Base-by-base conservation (phyloP, 2,329 filamentous ascomycete genomes). In the Plectosphaerella cucumerina region DNA sequence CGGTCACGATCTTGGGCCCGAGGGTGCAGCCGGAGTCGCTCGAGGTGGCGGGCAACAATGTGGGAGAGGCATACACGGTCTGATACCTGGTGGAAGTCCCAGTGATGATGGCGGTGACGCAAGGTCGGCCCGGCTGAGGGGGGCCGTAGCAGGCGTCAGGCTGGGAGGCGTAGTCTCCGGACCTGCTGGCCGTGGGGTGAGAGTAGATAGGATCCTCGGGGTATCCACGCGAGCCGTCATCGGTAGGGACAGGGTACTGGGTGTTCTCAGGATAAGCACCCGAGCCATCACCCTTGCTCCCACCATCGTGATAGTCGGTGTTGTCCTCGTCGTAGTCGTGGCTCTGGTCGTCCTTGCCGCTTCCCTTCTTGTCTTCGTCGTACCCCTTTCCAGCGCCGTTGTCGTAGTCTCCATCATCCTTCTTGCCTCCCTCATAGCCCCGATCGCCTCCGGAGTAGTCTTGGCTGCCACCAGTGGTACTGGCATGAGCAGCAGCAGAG, bases 1-100 rank as follows among this genome's bases (percentile, higher is more conserved):
- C 58, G 14, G 68, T 70, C 11, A 61, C 54, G 21, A 67, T 60
- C 41, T 60, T 65, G 22, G 66, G 67, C 5, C 61, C 64, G 20
- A 60, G 51, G 12, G 58, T 47, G 48, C 62, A 68, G 18, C 54
- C 55, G 20, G 58, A 57, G 15, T 52, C 57, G 4, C 58, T 49
- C 39, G 54, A 34, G 49, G 44, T 17, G 47, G 18, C 39, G n/a
- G 39, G 10, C 15, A 11, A 31, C 26, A 31, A 31, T 11, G 26
- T 53, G 45, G 33, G 54, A 15, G 35, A 51, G 31, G 37, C 20
- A 4, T 43, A 45, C 11, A 42, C 43, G 8, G 48, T 45, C 20
- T 26, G 18, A 37, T 23, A 22, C 11, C 37, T 35, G 26, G 50
- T 48, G 20, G 22, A 17, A 15, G 33, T 48, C 5, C 45, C 44